Evolutionary conservation across 768 basidiomycete species (phyloP).

Genomic region (Psilocybe subaeruginosa): DNA sequence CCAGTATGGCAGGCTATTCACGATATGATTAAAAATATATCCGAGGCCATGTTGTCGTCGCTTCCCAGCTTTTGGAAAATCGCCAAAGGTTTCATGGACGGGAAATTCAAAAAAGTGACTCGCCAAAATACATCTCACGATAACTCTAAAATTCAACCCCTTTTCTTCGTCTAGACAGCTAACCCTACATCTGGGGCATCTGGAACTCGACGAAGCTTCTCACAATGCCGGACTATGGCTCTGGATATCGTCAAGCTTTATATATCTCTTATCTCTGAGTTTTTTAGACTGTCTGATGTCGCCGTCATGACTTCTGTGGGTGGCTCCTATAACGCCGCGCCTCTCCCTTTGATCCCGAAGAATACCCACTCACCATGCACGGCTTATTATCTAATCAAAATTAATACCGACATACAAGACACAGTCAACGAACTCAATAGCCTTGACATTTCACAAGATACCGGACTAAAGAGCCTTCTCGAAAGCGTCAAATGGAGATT

Average conservation of each 20-base stretch:
- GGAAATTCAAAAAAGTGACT: slow-evolving; percentile 86
- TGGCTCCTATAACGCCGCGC: slow-evolving; percentile 37
- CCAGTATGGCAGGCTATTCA: slow-evolving; percentile 83
- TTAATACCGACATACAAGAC: slow-evolving; percentile 86
- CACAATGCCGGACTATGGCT: slow-evolving; percentile 86
- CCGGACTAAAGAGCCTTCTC: slow-evolving; percentile 70
- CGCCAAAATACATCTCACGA: slow-evolving; percentile 4
- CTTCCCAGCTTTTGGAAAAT: slow-evolving; percentile 96
- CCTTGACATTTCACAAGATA: slow-evolving; percentile 84
- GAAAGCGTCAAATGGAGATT: slow-evolving; percentile 90
- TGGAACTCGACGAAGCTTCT: slow-evolving; percentile 74
- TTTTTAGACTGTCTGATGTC: slow-evolving; percentile 74
- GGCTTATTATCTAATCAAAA: slow-evolving; percentile 76
- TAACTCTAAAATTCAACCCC: slow-evolving; percentile 5
- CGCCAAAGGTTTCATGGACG: slow-evolving; percentile 88
- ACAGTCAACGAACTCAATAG: slow-evolving; percentile 77
- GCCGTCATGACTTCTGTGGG: slow-evolving; percentile 49
- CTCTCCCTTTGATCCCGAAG: slow-evolving; percentile 60
- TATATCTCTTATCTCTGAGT: slow-evolving; percentile 81
- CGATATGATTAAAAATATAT: slow-evolving; percentile 83
- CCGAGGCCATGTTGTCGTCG: slow-evolving; percentile 81
- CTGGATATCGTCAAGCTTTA: slow-evolving; percentile 86
- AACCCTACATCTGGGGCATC: slow-evolving; percentile 26
- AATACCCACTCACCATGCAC: slow-evolving; percentile 85
- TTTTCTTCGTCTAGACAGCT: slow-evolving; percentile 27